These are phyloP conservation scores for Solanum peruvianum DNA, from an alignment of 257 asterid genomes.

Conservation along the genomic window DNA sequence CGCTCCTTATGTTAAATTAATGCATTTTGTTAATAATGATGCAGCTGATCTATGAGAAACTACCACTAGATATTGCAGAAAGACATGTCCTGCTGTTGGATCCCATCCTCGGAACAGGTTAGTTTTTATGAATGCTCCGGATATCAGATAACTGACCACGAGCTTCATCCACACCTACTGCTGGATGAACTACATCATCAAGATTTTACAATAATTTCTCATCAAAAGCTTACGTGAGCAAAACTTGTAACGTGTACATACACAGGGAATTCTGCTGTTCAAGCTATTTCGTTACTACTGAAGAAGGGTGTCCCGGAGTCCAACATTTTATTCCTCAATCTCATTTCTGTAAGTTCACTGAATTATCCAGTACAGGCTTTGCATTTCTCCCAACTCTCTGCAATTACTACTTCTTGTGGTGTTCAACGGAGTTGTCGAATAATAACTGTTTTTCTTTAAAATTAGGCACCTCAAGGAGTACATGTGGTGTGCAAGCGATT, in stretches of 20 bases:
- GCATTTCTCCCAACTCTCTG: neutral
- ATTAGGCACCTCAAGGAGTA: constrained; percentile 97
- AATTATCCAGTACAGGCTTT: neutral
- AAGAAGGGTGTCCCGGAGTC: constrained; percentile 93
- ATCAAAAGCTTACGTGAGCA: neutral
- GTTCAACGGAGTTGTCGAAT: neutral
- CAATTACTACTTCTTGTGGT: neutral
- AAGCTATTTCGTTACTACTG: constrained; percentile 77
- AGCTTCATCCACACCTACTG: neutral
- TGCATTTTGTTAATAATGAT: neutral
- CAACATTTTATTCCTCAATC: constrained; percentile 93
- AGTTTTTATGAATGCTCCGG: neutral
- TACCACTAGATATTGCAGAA: constrained; percentile 82
- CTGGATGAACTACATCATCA: neutral
- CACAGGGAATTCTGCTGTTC: constrained; percentile 94
- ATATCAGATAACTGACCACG: neutral
- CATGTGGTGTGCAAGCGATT: constrained; percentile 86
- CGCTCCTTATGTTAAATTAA: neutral
- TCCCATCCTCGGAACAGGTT: constrained; percentile 97
- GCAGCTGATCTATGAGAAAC: constrained; percentile 94
- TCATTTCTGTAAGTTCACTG: constrained; percentile 63
- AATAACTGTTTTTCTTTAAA: neutral
- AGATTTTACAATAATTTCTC: neutral
- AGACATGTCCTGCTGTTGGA: constrained; percentile 91
- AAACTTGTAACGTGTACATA: neutral